These are phyloP conservation scores for Macroventuria anomochaeta DNA, from an alignment of 2,329 filamentous ascomycete species.

Conservation along the genomic window DNA sequence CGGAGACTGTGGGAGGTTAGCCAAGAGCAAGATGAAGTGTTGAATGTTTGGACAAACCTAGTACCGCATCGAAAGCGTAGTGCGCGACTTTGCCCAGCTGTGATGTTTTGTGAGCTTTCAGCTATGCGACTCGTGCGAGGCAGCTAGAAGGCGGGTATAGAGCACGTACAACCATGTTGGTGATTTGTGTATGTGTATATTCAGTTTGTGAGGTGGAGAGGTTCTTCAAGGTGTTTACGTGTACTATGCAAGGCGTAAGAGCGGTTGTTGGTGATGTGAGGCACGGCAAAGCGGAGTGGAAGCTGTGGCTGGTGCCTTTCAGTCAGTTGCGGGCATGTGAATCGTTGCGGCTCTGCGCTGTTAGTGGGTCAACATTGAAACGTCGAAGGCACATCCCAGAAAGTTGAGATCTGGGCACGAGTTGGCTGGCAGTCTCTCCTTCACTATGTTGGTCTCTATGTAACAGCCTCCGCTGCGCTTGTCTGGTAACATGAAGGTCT, in stretches of 20 bases:
- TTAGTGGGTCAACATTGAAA: constrained; percentile 17
- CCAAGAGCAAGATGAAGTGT: constrained; percentile 10
- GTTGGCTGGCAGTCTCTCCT: neutral
- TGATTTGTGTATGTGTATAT: neutral
- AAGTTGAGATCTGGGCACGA: neutral
- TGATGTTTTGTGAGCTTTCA: constrained; percentile 64
- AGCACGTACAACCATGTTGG: constrained; percentile 49
- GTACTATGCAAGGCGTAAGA: constrained; percentile 12
- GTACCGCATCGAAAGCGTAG: constrained; percentile 94
- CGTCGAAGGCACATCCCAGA: constrained; percentile 5
- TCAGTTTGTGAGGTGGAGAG: neutral
- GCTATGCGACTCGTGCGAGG: constrained; percentile 41
- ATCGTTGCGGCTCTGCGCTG: constrained; percentile 31
- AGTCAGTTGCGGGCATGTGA: constrained; percentile 23
- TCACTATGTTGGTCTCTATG: neutral
- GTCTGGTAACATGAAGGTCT: neutral
- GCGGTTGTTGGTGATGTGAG: constrained; percentile 26
- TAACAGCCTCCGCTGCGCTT: neutral
- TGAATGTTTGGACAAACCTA: constrained; percentile 66
- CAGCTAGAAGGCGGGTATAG: constrained; percentile 4
- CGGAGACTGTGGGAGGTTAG: constrained; percentile 70
- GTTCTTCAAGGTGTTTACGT: neutral
- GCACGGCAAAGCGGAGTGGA: constrained; percentile 18
- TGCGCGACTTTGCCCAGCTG: constrained; percentile 93
- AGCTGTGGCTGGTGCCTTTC: constrained; percentile 37